A percentile compares a stretch with the other conserved stretches of the same genome.
Conservation (phyloP, 306 rosid species). For the Cucurbita maxima region DNA sequence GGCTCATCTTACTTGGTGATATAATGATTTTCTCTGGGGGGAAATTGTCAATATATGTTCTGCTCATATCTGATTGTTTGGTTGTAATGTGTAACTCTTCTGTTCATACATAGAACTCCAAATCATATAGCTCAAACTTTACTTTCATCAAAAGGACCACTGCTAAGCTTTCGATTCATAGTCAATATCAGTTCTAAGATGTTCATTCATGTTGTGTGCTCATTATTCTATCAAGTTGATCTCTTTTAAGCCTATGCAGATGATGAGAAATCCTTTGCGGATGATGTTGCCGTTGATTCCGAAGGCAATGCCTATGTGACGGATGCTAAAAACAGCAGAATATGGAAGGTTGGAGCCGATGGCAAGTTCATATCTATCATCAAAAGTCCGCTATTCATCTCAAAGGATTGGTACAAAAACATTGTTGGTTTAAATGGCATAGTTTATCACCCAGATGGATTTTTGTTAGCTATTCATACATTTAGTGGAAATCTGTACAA, state of each 20-base stretch:
- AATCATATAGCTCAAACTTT: too few relatives aligned
- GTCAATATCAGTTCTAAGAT: neutral
- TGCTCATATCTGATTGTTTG: neutral
- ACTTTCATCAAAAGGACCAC: too few relatives aligned
- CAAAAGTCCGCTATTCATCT: constrained; percentile 42
- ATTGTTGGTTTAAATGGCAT: constrained; percentile 68
- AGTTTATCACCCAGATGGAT: constrained; percentile 85
- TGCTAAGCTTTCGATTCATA: neutral
- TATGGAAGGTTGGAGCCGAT: constrained; percentile 80
- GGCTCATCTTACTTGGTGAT: too few relatives aligned
- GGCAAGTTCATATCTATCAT: constrained; percentile 44
- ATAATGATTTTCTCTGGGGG: neutral
- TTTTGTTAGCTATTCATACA: constrained; percentile 59
- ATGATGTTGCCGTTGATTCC: constrained; percentile 75
- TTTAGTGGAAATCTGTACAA: constrained; percentile 56
- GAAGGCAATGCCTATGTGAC: constrained; percentile 85
- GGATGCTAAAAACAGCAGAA: constrained; percentile 36
- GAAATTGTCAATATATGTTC: neutral
- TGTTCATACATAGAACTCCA: too few relatives aligned
- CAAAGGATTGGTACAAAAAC: constrained; percentile 72
- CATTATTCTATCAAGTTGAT: neutral
- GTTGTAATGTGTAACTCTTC: neutral
- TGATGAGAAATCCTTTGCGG: constrained; percentile 58
- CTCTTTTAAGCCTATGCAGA: constrained; percentile 22
- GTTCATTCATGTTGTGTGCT: neutral